Evolutionary conservation across 345 rosid genomes (phyloP).

Genomic region (Toxicodendron radicans): DNA sequence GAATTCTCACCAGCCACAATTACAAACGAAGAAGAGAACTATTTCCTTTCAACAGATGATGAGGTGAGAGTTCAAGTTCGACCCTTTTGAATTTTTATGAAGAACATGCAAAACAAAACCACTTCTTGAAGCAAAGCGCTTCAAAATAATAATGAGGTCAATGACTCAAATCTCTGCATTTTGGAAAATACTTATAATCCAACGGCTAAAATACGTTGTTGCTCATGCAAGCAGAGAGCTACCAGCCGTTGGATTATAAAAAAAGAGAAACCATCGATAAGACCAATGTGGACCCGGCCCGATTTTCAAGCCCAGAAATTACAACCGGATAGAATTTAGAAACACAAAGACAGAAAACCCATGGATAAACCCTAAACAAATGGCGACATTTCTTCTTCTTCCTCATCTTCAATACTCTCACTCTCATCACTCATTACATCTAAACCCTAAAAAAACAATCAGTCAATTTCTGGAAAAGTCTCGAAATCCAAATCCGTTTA

Average conservation of each 20-base stretch:
- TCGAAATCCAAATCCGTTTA: not conserved
- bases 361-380: slow-evolving; percentile 53
- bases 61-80: not conserved
- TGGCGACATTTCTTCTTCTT: slow-evolving; percentile 60
- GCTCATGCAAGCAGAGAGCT: not conserved
- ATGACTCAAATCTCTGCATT: too few species aligned
- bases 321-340: slow-evolving; percentile 22
- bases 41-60: not conserved
- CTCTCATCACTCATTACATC: slow-evolving; percentile 25
- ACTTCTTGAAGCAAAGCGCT: not conserved
- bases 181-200: slow-evolving; percentile 2
- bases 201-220: slow-evolving; percentile 12
- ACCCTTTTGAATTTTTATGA: not conserved
- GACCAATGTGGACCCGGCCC: not conserved
- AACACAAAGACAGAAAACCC: not conserved
- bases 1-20: not conserved
- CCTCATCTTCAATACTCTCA: slow-evolving; percentile 33
- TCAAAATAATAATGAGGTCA: too few species aligned
- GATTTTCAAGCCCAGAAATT: not conserved
- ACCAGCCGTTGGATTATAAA: slow-evolving; percentile 16
- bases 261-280: not conserved
- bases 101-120: not conserved
- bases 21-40: not conserved
- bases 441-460: slow-evolving; percentile 21
- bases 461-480: not conserved